Conservation (phyloP, 176 grass and related monocot genomes). For the Luzula sylvatica region DNA sequence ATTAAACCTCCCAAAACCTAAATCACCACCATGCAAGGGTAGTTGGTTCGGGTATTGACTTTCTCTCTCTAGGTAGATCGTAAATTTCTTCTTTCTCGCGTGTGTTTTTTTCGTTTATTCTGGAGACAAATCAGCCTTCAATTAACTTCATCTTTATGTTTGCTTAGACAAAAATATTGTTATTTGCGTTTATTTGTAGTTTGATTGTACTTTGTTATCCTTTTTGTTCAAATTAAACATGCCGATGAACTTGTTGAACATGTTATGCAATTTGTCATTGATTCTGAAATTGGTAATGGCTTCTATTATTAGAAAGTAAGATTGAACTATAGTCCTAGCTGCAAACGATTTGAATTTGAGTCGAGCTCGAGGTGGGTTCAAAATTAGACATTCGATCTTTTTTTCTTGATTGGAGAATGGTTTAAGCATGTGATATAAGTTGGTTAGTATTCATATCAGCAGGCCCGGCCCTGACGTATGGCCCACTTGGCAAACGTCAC, state of each 20-base stretch:
- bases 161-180: slow-evolving; percentile 16
- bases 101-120: neutral
- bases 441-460: no score
- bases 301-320: slow-evolving; percentile 5
- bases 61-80: slow-evolving; percentile 25
- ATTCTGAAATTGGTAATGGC: no score
- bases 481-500: no score
- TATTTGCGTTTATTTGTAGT: slow-evolving; percentile 3
- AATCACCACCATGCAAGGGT: slow-evolving; percentile 59
- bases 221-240: slow-evolving; percentile 3
- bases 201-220: slow-evolving; percentile 18
- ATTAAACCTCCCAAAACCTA: slow-evolving; percentile 6
- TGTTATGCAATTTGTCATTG: no score
- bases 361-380: no score
- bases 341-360: no score
- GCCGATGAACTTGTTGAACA: neutral
- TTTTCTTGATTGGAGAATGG: slow-evolving; percentile 14
- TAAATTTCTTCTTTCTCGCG: neutral
- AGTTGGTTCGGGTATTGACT: slow-evolving; percentile 99
- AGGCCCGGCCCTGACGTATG: no score
- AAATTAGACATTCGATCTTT: slow-evolving; percentile 6
- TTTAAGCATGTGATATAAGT: no score
- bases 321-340: slow-evolving; percentile 29
- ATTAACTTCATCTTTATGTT: slow-evolving; percentile 13
- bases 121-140: neutral